These are phyloP conservation scores for Rhipidocladum racemiflorum DNA, from an alignment of 176 grass and related monocot genomes.

Conservation along the genomic window DNA sequence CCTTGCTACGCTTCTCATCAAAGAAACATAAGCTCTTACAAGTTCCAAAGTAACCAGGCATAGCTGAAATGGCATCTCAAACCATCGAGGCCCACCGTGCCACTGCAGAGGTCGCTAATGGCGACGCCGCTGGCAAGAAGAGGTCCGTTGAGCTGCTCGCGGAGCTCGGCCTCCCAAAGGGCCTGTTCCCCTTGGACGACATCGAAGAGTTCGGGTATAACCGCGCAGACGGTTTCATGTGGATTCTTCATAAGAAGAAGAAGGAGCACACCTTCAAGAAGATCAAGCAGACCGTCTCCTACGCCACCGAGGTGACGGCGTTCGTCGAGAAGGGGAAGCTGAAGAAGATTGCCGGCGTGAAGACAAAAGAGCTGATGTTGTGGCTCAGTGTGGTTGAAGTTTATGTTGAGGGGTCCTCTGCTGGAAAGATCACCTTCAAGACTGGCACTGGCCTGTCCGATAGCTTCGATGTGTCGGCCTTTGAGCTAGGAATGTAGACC, in stretches of 20 bases:
- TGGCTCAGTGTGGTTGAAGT: too few relatives aligned
- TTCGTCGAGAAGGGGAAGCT: too few relatives aligned
- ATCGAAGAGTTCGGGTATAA: not conserved
- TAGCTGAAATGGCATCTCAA: too few relatives aligned
- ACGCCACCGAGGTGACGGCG: too few relatives aligned
- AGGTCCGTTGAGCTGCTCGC: not conserved
- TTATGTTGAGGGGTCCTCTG: not conserved
- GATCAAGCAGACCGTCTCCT: conserved; percentile 5
- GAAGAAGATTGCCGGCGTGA: too few relatives aligned
- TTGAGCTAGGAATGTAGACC: not conserved
- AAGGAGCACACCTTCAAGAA: conserved; percentile 4
- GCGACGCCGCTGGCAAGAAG: not conserved
- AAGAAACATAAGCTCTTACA: too few relatives aligned
- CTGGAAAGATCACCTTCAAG: not conserved
- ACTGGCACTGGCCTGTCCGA: not conserved
- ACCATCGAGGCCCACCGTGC: not conserved
- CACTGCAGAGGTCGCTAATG: not conserved
- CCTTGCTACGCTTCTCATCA: too few relatives aligned
- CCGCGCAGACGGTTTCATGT: not conserved
- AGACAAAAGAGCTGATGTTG: too few relatives aligned
- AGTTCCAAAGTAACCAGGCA: too few relatives aligned
- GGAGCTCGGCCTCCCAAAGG: not conserved
- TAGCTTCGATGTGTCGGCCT: not conserved
- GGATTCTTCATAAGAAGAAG: not conserved
- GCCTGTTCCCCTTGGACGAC: not conserved